Conservation (phyloP, 768 basidiomycete genomes). For the Phylloporus rhodoxanthus region DNA sequence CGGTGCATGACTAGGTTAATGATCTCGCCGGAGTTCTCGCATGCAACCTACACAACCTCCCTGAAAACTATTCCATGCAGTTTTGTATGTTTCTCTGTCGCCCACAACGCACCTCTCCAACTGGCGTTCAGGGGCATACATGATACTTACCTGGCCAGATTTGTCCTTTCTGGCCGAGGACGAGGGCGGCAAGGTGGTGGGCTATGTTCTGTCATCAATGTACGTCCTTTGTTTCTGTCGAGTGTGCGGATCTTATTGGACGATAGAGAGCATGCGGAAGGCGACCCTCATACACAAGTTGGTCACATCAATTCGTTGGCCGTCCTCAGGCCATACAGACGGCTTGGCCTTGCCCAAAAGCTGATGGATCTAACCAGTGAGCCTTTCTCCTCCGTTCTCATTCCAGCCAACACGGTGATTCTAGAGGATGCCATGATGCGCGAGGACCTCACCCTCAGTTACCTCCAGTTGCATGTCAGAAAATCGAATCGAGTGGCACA, state of each 20-base stretch:
- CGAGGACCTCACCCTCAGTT: constrained; percentile 10
- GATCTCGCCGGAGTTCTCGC: constrained; percentile 47
- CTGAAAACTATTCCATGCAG: constrained; percentile 41
- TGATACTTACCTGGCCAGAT: constrained; percentile 46
- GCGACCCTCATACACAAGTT: constrained; percentile 5
- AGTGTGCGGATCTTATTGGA: constrained; percentile 1
- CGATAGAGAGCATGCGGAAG: constrained; percentile 22
- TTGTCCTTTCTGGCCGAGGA: constrained; percentile 51
- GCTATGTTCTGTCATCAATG: constrained; percentile 55
- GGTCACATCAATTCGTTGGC: constrained; percentile 29
- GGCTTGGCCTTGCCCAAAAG: constrained; percentile 24
- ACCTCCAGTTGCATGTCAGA: constrained; percentile 27
- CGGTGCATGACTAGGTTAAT: constrained; percentile 31
- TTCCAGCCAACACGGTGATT: constrained; percentile 2
- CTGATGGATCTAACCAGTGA: constrained; percentile 25
- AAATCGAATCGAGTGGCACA: constrained; percentile 24
- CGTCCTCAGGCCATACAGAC: constrained; percentile 25
- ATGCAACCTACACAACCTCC: constrained; percentile 48
- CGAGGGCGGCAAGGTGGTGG: constrained; percentile 43
- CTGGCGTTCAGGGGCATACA: constrained; percentile 37
- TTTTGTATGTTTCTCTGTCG: constrained; percentile 20
- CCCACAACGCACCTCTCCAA: not conserved
- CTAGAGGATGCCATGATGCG: constrained; percentile 24
- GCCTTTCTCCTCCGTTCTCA: constrained; percentile 3
- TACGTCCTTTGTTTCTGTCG: constrained; percentile 22